phyloP scores from a whole-genome alignment of 2,329 filamentous ascomycete species.

The Chaetoscypha palmicola region DNA sequence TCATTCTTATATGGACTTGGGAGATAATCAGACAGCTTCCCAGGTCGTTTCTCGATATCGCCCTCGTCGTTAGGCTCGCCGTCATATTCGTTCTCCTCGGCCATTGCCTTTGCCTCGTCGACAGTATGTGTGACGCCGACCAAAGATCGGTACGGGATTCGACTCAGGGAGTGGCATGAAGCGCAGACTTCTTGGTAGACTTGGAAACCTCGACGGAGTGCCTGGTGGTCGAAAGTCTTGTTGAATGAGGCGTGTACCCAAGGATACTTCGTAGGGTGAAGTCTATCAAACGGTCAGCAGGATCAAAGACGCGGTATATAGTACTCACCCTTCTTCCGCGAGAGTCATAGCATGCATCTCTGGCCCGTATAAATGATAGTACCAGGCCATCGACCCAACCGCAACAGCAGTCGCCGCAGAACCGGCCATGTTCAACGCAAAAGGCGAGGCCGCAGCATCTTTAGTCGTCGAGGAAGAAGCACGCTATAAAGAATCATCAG shows the following conservation, averaged over 20 bases:
- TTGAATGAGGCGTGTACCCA: slow-evolving; percentile 90
- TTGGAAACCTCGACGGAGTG: slow-evolving; percentile 98
- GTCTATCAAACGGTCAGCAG: slow-evolving; percentile 44
- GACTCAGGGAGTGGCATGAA: slow-evolving; percentile 91
- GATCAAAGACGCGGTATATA: slow-evolving; percentile 10
- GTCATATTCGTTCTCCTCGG: slow-evolving; percentile 98
- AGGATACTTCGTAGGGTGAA: slow-evolving; percentile 86
- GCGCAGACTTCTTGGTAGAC: slow-evolving; percentile 98
- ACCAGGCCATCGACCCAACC: slow-evolving; percentile 88
- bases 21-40: slow-evolving; percentile 97
- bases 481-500: slow-evolving; percentile 46
- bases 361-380: slow-evolving; percentile 92
- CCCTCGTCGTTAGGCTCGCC: slow-evolving; percentile 96
- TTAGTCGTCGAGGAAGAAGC: slow-evolving; percentile 64
- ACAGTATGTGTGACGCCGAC: slow-evolving; percentile 91
- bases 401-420: slow-evolving; percentile 80
- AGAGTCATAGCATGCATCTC: slow-evolving; percentile 84
- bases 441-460: slow-evolving; percentile 64
- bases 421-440: slow-evolving; percentile 80
- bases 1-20: slow-evolving; percentile 97
- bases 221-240: slow-evolving; percentile 95
- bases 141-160: slow-evolving; percentile 86
- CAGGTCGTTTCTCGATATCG: slow-evolving; percentile 95
- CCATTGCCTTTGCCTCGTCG: slow-evolving; percentile 94
- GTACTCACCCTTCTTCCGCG: slow-evolving; percentile 93